Conservation (phyloP, 371 early-diverging fungal species). For the Apophysomyces ossiformis region DNA sequence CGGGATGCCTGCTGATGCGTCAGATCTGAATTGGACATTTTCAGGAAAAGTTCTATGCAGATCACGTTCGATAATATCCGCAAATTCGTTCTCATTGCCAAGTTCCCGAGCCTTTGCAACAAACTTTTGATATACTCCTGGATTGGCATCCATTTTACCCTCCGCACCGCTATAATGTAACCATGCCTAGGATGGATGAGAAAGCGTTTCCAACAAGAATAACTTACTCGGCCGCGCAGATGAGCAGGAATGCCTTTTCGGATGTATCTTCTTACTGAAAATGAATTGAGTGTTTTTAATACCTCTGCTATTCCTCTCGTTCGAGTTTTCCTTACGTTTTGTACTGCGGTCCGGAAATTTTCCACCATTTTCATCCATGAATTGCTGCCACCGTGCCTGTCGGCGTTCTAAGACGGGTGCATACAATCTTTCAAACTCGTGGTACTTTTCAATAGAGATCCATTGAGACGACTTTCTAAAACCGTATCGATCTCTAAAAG, state of each 20-base stretch:
- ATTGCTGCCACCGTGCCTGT: constrained; percentile 54
- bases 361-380: constrained; percentile 53
- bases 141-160: constrained; percentile 58
- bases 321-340: constrained; percentile 39
- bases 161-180: constrained; percentile 80
- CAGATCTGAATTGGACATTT: constrained; percentile 66
- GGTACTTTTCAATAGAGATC: constrained; percentile 53
- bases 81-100: constrained; percentile 56
- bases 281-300: background rate
- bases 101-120: constrained; percentile 54
- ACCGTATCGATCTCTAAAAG: constrained; percentile 61
- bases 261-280: constrained; percentile 69
- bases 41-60: constrained; percentile 80
- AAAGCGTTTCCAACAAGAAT: background rate
- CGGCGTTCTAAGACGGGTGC: constrained; percentile 56
- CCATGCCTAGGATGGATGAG: constrained; percentile 62
- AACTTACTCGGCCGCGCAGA: constrained; percentile 62
- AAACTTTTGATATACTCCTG: constrained; percentile 61
- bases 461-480: constrained; percentile 60
- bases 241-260: constrained; percentile 79
- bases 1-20: constrained; percentile 20
- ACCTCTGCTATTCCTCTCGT: background rate
- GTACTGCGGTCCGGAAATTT: constrained; percentile 51
- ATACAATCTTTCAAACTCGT: constrained; percentile 53
- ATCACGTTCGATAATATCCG: constrained; percentile 76